These are phyloP conservation scores for Nothophytophthora sp. DNA, from an alignment of 352 stramenopile genomes.

Conservation along the genomic window DNA sequence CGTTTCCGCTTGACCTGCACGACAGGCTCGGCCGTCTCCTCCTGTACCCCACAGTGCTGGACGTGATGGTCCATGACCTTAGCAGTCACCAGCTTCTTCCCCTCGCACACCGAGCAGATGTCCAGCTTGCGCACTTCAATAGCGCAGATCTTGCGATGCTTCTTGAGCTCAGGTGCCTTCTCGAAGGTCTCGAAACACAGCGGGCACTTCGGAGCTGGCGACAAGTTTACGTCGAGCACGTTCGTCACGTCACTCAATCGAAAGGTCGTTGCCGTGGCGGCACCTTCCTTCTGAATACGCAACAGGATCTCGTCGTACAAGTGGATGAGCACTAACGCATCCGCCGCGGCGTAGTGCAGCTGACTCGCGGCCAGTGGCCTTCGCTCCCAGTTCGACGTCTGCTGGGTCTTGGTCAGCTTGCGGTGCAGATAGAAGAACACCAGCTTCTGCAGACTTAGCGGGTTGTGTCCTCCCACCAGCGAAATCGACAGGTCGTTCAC, in stretches of 20 bases:
- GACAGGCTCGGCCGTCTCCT: slow-evolving; percentile 14
- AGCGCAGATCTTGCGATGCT: slow-evolving; percentile 46
- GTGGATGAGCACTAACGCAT: slow-evolving; percentile 74
- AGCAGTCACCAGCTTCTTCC: slow-evolving; percentile 45
- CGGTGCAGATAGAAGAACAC: slow-evolving; percentile 72
- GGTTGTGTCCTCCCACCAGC: slow-evolving; percentile 45
- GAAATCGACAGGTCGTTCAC: slow-evolving; percentile 76
- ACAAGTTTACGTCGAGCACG: slow-evolving; percentile 62
- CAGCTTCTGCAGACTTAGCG: slow-evolving; percentile 77
- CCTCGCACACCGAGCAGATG: slow-evolving; percentile 48
- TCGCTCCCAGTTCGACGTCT: slow-evolving; percentile 79
- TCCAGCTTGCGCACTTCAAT: slow-evolving; percentile 35
- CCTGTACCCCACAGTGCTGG: slow-evolving; percentile 25
- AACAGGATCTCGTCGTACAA: slow-evolving; percentile 59
- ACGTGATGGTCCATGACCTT: slow-evolving; percentile 47
- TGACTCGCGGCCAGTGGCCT: slow-evolving; percentile 55
- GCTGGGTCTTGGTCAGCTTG: slow-evolving; percentile 75
- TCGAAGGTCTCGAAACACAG: slow-evolving; percentile 56
- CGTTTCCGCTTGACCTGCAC: slow-evolving; percentile 29
- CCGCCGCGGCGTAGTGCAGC: slow-evolving; percentile 70
- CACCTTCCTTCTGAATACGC: slow-evolving; percentile 26
- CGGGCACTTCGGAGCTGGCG: slow-evolving; percentile 44
- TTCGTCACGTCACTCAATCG: slow-evolving; percentile 50
- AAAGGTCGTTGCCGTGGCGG: slow-evolving; percentile 26
- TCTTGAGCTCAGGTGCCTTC: slow-evolving; percentile 31